Conservation (phyloP, 2,329 filamentous ascomycete genomes). For the Ophiostoma piceae region DNA sequence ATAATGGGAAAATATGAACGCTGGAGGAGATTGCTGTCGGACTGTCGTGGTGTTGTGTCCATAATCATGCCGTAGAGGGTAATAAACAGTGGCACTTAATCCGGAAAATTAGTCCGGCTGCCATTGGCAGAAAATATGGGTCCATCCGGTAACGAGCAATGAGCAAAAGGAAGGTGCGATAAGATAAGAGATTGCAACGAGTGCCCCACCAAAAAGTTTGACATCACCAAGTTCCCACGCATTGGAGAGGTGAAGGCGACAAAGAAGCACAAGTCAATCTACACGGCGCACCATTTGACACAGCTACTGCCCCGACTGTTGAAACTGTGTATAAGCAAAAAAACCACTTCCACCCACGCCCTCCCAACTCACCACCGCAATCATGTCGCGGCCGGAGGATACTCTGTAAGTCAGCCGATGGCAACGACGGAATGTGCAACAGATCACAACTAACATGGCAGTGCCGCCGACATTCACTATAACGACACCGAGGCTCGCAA, state of each 20-base stretch:
- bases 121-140: background rate
- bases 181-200: slow-evolving; percentile 21
- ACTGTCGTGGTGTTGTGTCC: slow-evolving; percentile 16
- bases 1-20: background rate
- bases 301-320: no score
- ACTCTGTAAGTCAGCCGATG: slow-evolving; percentile 58
- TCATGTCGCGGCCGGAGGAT: slow-evolving; percentile 96
- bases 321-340: no score
- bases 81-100: slow-evolving; percentile 15
- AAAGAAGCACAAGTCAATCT: background rate
- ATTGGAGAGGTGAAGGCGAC: background rate
- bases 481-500: slow-evolving; percentile 92
- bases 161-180: slow-evolving; percentile 12
- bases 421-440: background rate
- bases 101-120: slow-evolving; percentile 22
- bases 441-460: slow-evolving; percentile 36
- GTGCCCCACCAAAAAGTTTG: slow-evolving; percentile 25
- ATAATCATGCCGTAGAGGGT: slow-evolving; percentile 4
- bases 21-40: background rate
- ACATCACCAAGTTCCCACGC: slow-evolving; percentile 11
- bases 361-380: background rate
- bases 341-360: no score
- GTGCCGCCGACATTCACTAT: slow-evolving; percentile 95
- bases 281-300: background rate
- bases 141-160: background rate